Conservation (phyloP, 306 rosid genomes). For the Cucurbita pepo region DNA sequence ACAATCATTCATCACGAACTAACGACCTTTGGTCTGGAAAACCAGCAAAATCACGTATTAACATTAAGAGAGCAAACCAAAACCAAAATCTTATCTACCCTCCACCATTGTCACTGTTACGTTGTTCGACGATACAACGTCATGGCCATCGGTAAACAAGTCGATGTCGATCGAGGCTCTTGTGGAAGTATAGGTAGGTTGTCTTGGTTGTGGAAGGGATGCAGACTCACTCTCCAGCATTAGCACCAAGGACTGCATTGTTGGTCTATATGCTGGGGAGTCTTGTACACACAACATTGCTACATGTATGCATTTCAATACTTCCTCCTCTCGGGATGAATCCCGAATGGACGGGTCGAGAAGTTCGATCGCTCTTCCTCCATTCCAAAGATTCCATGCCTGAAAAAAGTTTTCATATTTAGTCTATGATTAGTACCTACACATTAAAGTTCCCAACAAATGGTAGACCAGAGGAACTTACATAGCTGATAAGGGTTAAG, state of each 20-base stretch:
- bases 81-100: constrained; percentile 36
- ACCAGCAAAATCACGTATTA: too few species aligned
- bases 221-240: constrained; percentile 70
- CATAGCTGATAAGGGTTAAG: constrained; percentile 56
- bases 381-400: constrained; percentile 86
- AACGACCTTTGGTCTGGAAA: too few species aligned
- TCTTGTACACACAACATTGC: constrained; percentile 86
- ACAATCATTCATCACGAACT: too few species aligned
- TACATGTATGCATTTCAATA: constrained; percentile 59
- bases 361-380: constrained; percentile 37
- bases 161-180: constrained; percentile 31
- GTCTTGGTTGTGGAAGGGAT: constrained; percentile 44
- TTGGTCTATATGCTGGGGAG: constrained; percentile 57
- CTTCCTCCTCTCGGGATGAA: constrained; percentile 25
- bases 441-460: not conserved
- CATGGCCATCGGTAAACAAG: constrained; percentile 27
- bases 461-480: constrained; percentile 18
- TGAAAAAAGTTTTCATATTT: constrained; percentile 11
- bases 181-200: constrained; percentile 49
- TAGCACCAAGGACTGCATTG: constrained; percentile 53
- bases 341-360: constrained; percentile 45
- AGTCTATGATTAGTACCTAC: not conserved
- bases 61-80: not conserved
- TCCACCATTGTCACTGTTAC: constrained; percentile 44
- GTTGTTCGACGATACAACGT: constrained; percentile 33